Base-by-base conservation (phyloP, 352 stramenopile genomes). In the Phytopythium boreale region DNA sequence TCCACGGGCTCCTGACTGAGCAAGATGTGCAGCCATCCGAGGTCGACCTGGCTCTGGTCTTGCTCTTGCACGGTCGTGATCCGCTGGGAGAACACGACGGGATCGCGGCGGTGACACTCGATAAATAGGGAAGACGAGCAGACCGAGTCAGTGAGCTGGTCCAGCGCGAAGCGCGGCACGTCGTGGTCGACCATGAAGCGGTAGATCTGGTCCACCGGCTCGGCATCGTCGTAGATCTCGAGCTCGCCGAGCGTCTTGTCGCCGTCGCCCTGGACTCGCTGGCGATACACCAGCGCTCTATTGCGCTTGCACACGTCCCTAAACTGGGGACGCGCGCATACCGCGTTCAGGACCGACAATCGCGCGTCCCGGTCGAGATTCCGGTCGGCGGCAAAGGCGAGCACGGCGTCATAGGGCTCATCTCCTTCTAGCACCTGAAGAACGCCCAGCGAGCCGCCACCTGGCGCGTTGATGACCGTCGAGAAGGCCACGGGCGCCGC, bases 121-220 rank as follows among this genome's bases (percentile, higher is more conserved):
- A 74, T 60, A 14, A 24, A 37, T 5, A 17, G 63, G 55, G 61
- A 75, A 11, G 59, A 75, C 15, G 61, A 70, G 41, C 83, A 92
- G 7, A 87, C 68, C 9, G 72, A 56, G 7, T 49, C 19, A 2
- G 81, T 8, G 5, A 94, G 63, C 63, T 90, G 82, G 1, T 73
- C 58, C 6, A 87, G 59, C 14, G 67, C 73, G 14, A 44, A 29
- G 12, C 63, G 49, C 5, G 79, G 68, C 15, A 88, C 36, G 3
- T 75, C 61, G 34, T 85, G 66, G 31, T 92, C 77, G 8, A 84
- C 51, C 0, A 89, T 58, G 20, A 92, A 94, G 50, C 80, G 80
- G 63, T 90, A 87, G 44, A 94, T 82, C 55, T 84, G 69, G 51
- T 92, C 85, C 20, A 88, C 73, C 0, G 85, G 85, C 47, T 92